Base-by-base conservation (phyloP, 306 rosid species). In the Lathyrus oleraceus region DNA sequence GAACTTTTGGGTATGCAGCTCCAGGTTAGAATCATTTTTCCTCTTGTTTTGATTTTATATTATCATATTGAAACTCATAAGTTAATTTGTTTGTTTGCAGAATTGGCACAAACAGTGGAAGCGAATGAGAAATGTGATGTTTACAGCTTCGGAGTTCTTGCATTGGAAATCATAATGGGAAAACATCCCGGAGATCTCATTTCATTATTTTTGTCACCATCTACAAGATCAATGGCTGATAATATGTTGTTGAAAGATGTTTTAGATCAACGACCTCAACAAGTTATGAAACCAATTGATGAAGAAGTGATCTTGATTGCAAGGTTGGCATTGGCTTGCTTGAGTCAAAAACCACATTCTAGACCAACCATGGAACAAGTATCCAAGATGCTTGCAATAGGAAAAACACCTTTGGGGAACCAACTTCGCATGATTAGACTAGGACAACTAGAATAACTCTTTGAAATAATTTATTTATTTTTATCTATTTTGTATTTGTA, bases 351-450 rank as follows among this genome's bases (percentile, higher is more conserved):
- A 20, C 79, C 62, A 36, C 5, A 3, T 35, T 75, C 69, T 23
- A 69, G 74, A 1, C 74, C 79, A 32, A 59, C 44, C 14, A 76
- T 76, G 80, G 70, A 68, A 11, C 47, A 76, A 13, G 65, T 76
- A 4, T 48, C 47, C 0, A 76, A 68, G 23, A 21, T 48, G 25
- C 47, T 76, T 25, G 43, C 42, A 47, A 47, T 25, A 30, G 64
- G 57, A 11, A 68, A 48, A 8, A 59, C 75, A 60, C 39, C 42
- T 61, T 11, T 27, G 13, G 2, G 0, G 8, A 14, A 19, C 36
- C 38, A 54, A 2, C 44, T 75, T 19, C 23, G 38, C 2, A 11
- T 3, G 42, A 58, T 51, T 2, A 80, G 14, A 70, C 44, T 80
- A 10, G 84, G 67, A 58, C 66, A 80, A 58, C 78, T 65, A 13